Evolutionary conservation across 2,329 filamentous ascomycete species (phyloP).

Genomic region (Ophiostoma fasciatum): DNA sequence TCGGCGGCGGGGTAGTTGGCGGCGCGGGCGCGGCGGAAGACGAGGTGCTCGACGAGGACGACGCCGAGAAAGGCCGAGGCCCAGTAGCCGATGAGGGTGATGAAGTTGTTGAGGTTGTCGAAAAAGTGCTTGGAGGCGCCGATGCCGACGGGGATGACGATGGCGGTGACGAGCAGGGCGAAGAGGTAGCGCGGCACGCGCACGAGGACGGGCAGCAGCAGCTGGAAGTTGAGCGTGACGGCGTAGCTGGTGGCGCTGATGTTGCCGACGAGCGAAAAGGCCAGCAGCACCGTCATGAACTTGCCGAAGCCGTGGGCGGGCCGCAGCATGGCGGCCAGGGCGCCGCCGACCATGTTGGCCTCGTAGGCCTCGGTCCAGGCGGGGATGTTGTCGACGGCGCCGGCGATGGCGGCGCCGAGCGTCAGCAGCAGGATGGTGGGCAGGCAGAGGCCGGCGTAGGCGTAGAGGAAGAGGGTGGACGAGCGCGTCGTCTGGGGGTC

Average conservation of each 20-base stretch:
- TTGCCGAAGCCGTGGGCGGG: constrained; percentile 45
- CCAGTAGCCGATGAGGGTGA: constrained; percentile 31
- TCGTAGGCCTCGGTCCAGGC: constrained; percentile 38
- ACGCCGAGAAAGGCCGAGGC: constrained; percentile 26
- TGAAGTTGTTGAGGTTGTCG: constrained; percentile 27
- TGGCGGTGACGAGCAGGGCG: constrained; percentile 22
- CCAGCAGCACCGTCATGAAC: constrained; percentile 44
- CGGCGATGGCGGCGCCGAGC: constrained; percentile 49
- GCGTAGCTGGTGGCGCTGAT: constrained; percentile 45
- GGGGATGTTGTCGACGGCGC: constrained; percentile 38
- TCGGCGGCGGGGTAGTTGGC: constrained; percentile 11
- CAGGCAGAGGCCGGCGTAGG: constrained; percentile 37
- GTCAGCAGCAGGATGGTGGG: constrained; percentile 46
- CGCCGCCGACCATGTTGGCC: constrained; percentile 38
- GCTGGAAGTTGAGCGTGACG: constrained; percentile 46
- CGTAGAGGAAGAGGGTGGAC: constrained; percentile 37
- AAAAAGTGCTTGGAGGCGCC: constrained; percentile 25
- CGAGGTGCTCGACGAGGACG: constrained; percentile 19
- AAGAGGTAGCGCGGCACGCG: constrained; percentile 27
- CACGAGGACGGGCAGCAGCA: constrained; percentile 23
- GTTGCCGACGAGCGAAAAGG: constrained; percentile 43
- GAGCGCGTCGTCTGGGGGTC: constrained; percentile 22
- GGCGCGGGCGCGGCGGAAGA: constrained; percentile 13
- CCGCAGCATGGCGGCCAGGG: constrained; percentile 43
- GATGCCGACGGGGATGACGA: constrained; percentile 27